phyloP scores from a whole-genome alignment of 2,329 filamentous ascomycete species.

The Zymoseptoria ardabiliae region DNA sequence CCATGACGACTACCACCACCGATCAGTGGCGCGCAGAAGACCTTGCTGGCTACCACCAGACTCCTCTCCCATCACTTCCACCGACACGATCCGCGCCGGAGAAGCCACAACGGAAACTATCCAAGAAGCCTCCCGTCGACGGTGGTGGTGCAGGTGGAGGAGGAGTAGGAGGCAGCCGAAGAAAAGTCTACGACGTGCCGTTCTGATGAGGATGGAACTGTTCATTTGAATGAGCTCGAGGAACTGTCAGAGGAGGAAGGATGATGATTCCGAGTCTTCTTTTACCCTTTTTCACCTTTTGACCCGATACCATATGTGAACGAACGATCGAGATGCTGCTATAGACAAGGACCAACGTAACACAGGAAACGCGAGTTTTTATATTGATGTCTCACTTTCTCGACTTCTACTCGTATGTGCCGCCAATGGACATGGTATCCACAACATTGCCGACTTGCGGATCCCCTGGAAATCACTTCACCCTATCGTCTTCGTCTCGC shows the following conservation, averaged over 20 bases:
- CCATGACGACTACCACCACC: not conserved
- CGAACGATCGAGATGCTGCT: not conserved
- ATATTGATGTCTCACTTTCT: too few species aligned
- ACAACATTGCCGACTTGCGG: too few species aligned
- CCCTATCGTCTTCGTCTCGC: constrained; percentile 57
- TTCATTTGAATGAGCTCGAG: not conserved
- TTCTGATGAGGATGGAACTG: not conserved
- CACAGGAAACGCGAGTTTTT: not conserved
- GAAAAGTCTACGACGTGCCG: not conserved
- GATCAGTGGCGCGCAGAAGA: not conserved
- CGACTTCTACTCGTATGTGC: too few species aligned
- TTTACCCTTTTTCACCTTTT: not conserved
- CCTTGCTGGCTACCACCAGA: not conserved
- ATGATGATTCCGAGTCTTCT: not conserved
- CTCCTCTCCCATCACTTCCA: not conserved
- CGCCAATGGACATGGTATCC: too few species aligned
- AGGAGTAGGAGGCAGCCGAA: not conserved
- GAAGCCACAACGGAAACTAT: not conserved
- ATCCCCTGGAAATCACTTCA: too few species aligned
- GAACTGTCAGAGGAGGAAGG: not conserved
- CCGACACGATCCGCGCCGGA: not conserved
- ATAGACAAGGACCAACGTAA: not conserved
- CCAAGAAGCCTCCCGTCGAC: not conserved
- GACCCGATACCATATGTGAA: not conserved
- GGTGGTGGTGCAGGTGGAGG: not conserved